Conservation (phyloP, 306 rosid genomes). For the Prunus dulcis region DNA sequence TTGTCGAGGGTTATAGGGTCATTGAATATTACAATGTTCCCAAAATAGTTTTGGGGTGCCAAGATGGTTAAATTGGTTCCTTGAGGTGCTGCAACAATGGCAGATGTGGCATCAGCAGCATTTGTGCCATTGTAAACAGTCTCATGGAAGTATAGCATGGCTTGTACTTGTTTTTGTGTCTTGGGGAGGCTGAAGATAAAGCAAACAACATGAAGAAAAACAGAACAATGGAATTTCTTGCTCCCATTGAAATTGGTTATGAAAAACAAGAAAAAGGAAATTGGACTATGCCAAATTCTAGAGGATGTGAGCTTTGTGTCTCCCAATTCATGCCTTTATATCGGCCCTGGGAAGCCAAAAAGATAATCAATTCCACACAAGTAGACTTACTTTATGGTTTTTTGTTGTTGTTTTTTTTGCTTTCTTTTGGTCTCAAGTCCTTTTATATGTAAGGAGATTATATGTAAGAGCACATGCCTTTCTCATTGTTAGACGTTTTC, state of each 20-base stretch:
- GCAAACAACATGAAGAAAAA: constrained; percentile 23
- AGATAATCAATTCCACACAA: not conserved
- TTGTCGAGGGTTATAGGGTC: constrained; percentile 76
- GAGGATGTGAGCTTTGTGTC: not conserved
- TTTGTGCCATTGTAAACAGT: constrained; percentile 62
- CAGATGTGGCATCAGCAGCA: constrained; percentile 60
- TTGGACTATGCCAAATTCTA: not conserved
- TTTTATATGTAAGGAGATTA: too few species aligned
- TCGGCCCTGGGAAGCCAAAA: not conserved
- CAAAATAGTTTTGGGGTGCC: constrained; percentile 50
- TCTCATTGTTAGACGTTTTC: too few species aligned
- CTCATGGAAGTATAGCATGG: constrained; percentile 71
- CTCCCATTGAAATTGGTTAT: constrained; percentile 25
- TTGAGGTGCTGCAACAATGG: constrained; percentile 68
- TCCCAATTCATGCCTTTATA: constrained; percentile 1
- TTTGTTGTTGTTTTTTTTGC: too few species aligned
- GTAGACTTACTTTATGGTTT: too few species aligned
- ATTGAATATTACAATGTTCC: constrained; percentile 55
- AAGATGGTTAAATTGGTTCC: constrained; percentile 56
- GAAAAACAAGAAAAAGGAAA: not conserved
- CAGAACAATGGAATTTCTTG: constrained; percentile 14
- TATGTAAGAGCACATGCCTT: too few species aligned
- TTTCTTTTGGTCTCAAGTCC: not conserved
- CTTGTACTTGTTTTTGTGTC: constrained; percentile 15
- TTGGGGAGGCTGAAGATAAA: constrained; percentile 34